Evolutionary conservation across 768 basidiomycete species (phyloP).

Genomic region (Pisolithus marmoratus): DNA sequence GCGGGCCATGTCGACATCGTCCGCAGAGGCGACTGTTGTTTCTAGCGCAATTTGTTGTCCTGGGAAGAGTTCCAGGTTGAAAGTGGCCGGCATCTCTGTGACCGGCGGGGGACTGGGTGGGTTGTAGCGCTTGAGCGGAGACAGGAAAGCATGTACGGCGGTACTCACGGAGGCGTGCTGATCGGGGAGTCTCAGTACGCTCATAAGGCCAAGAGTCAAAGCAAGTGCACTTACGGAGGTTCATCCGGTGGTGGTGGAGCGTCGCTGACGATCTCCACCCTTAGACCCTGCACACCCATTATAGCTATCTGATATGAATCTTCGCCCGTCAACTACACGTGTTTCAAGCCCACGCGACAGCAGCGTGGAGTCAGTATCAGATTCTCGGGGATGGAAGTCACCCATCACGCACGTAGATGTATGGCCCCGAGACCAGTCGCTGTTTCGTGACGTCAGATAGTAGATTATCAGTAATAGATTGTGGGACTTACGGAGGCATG

Average conservation of each 20-base stretch:
- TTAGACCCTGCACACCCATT: conserved; percentile 73
- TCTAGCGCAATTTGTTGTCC: conserved; percentile 79
- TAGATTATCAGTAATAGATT: conserved; percentile 8
- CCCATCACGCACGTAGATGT: conserved; percentile 63
- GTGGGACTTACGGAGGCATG: conserved; percentile 65
- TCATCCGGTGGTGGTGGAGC: conserved; percentile 81
- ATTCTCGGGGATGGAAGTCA: conserved; percentile 9
- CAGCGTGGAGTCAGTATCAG: conserved; percentile 7
- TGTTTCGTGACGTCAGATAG: conserved; percentile 29
- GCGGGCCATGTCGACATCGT: conserved; percentile 85
- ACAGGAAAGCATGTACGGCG: conserved; percentile 10
- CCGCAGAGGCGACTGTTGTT: conserved; percentile 68
- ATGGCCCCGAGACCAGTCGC: conserved; percentile 77
- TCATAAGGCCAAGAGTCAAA: neutral
- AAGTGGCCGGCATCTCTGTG: conserved; percentile 80
- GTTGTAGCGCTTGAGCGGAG: conserved; percentile 1
- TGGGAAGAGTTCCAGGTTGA: conserved; percentile 74
- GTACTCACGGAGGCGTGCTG: conserved; percentile 47
- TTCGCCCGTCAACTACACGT: conserved; percentile 64
- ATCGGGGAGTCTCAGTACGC: conserved; percentile 8
- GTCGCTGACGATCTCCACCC: conserved; percentile 84
- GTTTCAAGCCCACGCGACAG: conserved; percentile 16
- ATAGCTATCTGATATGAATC: conserved; percentile 89
- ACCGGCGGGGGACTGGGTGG: conserved; percentile 56
- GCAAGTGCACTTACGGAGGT: conserved; percentile 56